Percentiles rank a stretch among this genome's conserved stretches.
phyloP scores from a whole-genome alignment of 2,329 filamentous ascomycete genomes.

The Teratosphaeria viscida region DNA sequence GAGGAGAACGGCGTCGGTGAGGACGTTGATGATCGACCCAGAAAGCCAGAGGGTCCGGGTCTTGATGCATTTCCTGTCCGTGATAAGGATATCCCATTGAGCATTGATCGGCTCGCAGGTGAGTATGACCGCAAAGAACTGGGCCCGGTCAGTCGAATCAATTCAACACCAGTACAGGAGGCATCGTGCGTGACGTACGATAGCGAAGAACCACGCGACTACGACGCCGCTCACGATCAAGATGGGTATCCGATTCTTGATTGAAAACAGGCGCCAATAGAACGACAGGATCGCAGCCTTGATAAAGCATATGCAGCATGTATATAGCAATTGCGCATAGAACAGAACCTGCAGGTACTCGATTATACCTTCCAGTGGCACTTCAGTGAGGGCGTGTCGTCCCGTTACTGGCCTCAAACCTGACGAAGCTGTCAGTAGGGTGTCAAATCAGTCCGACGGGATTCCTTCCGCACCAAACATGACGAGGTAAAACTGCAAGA shows the following conservation, averaged over 20 bases:
- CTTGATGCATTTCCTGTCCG: constrained; percentile 1
- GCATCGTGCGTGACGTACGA: neutral
- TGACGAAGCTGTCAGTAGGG: neutral
- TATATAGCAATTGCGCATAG: constrained; percentile 9
- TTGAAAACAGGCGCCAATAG: constrained; percentile 14
- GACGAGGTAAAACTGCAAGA: constrained; percentile 4
- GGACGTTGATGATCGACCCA: constrained; percentile 4
- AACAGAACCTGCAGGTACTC: constrained; percentile 6
- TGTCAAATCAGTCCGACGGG: neutral
- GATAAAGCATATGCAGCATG: constrained; percentile 4
- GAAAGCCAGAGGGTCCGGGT: constrained; percentile 1
- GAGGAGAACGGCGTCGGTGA: constrained; percentile 6
- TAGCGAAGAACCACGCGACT: constrained; percentile 5
- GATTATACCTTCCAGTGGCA: neutral
- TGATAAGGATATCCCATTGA: constrained; percentile 8
- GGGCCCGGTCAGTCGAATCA: neutral
- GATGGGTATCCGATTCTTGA: constrained; percentile 6
- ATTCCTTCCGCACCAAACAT: constrained; percentile 5
- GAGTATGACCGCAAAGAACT: constrained; percentile 6
- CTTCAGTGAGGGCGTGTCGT: neutral
- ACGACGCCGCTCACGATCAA: constrained; percentile 3
- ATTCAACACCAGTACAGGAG: neutral
- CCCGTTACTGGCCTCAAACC: neutral
- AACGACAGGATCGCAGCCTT: constrained; percentile 13
- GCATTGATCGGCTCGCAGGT: constrained; percentile 6